Evolutionary conservation across 768 basidiomycete species (phyloP).

Genomic region (Wakefieldia striispora): DNA sequence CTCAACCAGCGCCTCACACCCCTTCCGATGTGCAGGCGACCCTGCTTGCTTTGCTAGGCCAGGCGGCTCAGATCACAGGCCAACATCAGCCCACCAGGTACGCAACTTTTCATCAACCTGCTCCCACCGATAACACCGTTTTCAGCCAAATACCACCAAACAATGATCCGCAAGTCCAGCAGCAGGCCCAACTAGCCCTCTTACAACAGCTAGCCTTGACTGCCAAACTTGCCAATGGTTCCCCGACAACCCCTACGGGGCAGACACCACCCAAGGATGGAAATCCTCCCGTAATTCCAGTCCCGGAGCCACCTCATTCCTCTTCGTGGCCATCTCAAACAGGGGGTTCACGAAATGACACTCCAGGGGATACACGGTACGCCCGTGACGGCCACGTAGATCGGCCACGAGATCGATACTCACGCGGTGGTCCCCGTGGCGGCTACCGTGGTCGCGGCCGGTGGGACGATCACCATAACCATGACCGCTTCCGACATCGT

Average conservation of each 20-base stretch:
- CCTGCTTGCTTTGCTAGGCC: slow-evolving; percentile 65
- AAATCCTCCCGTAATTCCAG: not conserved
- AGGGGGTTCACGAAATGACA: slow-evolving; percentile 28
- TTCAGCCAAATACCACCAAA: slow-evolving; percentile 66
- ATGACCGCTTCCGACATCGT: slow-evolving; percentile 42
- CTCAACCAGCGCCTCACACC: slow-evolving; percentile 27
- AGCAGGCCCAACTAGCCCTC: slow-evolving; percentile 61
- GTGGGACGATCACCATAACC: slow-evolving; percentile 58
- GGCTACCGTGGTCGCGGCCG: slow-evolving; percentile 61
- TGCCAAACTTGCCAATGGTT: slow-evolving; percentile 42
- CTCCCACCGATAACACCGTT: slow-evolving; percentile 1
- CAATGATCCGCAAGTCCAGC: slow-evolving; percentile 40
- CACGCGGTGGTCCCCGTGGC: slow-evolving; percentile 54
- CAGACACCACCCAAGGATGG: slow-evolving; percentile 26
- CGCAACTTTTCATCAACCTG: slow-evolving; percentile 19
- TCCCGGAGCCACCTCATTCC: slow-evolving; percentile 24
- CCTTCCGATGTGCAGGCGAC: slow-evolving; percentile 52
- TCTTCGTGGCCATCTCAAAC: not conserved
- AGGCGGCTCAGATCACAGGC: slow-evolving; percentile 52
- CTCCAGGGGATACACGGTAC: slow-evolving; percentile 41
- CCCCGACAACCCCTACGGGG: slow-evolving; percentile 20
- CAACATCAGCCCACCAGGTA: slow-evolving; percentile 35
- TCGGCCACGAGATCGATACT: slow-evolving; percentile 44
- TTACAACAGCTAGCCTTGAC: slow-evolving; percentile 75
- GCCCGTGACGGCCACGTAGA: slow-evolving; percentile 30